Evolutionary conservation across 768 basidiomycete genomes (phyloP).

Genomic region (Psilocybe azurescens): DNA sequence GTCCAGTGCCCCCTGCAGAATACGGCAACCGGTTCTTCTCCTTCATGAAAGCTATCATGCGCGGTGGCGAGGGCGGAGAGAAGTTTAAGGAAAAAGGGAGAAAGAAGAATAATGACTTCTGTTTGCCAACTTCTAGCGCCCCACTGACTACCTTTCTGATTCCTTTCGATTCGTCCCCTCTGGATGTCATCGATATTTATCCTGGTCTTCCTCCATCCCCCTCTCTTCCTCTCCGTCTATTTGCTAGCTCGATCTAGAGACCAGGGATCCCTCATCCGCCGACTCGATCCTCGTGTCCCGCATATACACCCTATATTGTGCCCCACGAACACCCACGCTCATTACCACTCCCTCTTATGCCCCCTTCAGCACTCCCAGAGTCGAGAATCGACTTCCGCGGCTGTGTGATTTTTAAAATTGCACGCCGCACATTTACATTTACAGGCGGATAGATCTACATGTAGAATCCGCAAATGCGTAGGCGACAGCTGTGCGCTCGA

Average conservation of each 20-base stretch:
- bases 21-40: constrained; percentile 89
- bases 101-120: constrained; percentile 2
- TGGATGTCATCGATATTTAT: neutral
- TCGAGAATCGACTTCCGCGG: too few species aligned
- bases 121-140: neutral
- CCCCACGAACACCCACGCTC: neutral
- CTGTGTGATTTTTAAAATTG: too few species aligned
- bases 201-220: neutral
- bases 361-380: too few species aligned
- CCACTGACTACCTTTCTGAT: neutral
- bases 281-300: neutral
- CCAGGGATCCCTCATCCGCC: too few species aligned
- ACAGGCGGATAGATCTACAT: too few species aligned
- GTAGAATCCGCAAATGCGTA: too few species aligned
- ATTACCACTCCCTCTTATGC: neutral
- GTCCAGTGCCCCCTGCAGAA: constrained; percentile 85
- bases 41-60: constrained; percentile 88
- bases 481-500: too few species aligned
- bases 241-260: neutral
- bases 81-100: constrained; percentile 31
- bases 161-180: neutral
- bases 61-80: constrained; percentile 72
- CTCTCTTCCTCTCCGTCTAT: neutral
- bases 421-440: too few species aligned
- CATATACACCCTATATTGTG: neutral